Conservation (phyloP, 78 protist genomes). For the Isochrysis galbana region DNA sequence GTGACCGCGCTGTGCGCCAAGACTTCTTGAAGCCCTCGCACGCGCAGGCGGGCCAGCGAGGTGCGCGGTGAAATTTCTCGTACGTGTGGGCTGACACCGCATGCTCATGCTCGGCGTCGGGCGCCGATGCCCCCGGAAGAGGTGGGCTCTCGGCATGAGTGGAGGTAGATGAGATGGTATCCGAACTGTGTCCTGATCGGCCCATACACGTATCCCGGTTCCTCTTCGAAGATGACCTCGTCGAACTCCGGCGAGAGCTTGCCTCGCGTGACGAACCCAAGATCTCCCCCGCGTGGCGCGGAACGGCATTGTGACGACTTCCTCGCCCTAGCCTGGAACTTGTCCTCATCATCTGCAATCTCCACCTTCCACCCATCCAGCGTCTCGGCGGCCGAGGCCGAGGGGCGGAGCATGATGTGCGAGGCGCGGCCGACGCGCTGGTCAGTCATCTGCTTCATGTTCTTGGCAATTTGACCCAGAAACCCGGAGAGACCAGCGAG, state of each 20-base stretch:
- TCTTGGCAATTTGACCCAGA: background rate
- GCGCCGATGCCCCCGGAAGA: no score
- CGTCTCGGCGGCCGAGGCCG: background rate
- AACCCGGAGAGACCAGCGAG: no score
- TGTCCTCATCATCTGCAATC: background rate
- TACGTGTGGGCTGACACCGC: no score
- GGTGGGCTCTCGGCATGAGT: slow-evolving; percentile 3
- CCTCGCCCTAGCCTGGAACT: background rate
- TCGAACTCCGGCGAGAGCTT: background rate
- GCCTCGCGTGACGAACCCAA: background rate
- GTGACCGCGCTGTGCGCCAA: no score
- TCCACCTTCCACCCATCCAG: background rate
- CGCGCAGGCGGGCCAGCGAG: no score
- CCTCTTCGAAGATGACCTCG: background rate
- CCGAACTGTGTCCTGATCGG: background rate
- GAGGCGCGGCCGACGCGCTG: background rate
- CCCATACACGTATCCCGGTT: background rate
- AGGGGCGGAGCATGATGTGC: background rate
- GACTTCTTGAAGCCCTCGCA: no score
- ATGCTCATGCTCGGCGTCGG: no score
- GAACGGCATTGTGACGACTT: background rate
- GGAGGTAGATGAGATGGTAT: background rate
- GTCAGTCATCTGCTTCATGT: background rate
- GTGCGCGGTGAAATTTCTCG: no score
- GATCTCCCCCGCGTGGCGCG: background rate